Evolutionary conservation across 768 basidiomycete genomes (phyloP).

Genomic region (Lentinula guzmanii): DNA sequence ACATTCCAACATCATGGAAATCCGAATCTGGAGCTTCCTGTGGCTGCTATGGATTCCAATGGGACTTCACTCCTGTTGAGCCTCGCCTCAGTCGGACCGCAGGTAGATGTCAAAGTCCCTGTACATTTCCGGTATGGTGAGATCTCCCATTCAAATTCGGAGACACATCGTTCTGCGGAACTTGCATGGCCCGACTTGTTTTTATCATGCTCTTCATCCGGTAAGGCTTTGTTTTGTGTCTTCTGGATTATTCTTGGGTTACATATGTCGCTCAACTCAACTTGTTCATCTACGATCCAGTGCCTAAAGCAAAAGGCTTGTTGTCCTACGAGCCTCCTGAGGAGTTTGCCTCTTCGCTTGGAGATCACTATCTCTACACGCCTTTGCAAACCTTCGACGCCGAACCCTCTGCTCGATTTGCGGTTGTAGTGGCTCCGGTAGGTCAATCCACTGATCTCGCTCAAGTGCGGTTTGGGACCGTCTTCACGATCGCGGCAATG

Average conservation of each 20-base stretch:
- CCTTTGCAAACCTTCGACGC: background rate
- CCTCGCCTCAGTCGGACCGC: constrained; percentile 11
- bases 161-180: constrained; percentile 13
- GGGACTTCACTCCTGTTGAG: constrained; percentile 21
- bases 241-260: background rate
- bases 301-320: background rate
- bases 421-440: constrained; percentile 18
- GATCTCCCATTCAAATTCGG: constrained; percentile 11
- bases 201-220: constrained; percentile 25
- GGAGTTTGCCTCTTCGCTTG: constrained; percentile 15
- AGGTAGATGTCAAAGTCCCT: constrained; percentile 23
- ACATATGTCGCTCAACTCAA: background rate
- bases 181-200: constrained; percentile 33
- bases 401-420: background rate
- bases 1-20: constrained; percentile 34
- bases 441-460: constrained; percentile 29
- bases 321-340: constrained; percentile 7
- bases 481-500: constrained; percentile 28
- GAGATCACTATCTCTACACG: background rate
- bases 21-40: constrained; percentile 41
- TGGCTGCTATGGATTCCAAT: constrained; percentile 25
- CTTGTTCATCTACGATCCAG: background rate
- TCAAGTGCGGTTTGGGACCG: constrained; percentile 37
- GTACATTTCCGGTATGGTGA: constrained; percentile 42
- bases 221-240: constrained; percentile 12